phyloP scores from a whole-genome alignment of 768 basidiomycete species.

The Fibroporia radiculosa region DNA sequence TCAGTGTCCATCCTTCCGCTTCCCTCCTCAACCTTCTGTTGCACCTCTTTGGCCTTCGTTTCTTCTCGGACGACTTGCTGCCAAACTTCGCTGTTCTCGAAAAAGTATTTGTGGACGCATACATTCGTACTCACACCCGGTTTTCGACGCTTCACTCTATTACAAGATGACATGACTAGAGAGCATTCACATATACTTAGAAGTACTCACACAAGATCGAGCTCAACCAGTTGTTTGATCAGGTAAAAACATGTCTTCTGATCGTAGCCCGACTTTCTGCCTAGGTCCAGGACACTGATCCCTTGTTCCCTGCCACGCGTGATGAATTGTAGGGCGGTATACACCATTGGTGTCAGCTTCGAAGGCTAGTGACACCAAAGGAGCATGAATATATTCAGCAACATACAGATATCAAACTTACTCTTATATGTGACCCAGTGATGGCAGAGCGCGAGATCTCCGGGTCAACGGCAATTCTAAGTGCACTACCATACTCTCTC shows the following conservation, averaged over 20 bases:
- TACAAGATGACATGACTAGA: conserved; percentile 2
- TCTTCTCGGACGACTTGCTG: conserved; percentile 69
- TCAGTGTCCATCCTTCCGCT: conserved; percentile 23
- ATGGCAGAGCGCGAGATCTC: conserved; percentile 71
- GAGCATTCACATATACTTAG: background rate
- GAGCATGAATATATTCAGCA: background rate
- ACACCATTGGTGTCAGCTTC: conserved; percentile 80
- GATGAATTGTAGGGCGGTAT: conserved; percentile 75
- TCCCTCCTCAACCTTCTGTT: conserved; percentile 25
- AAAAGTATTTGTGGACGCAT: conserved; percentile 80
- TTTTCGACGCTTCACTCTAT: conserved; percentile 68
- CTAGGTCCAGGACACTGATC: conserved; percentile 70
- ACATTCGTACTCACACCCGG: conserved; percentile 73
- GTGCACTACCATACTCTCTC: conserved; percentile 46
- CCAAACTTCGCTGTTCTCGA: conserved; percentile 70
- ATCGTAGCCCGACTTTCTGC: conserved; percentile 73
- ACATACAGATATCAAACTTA: conserved; percentile 26
- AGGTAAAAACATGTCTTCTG: conserved; percentile 89
- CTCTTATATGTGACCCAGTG: conserved; percentile 79
- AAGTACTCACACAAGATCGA: conserved; percentile 65
- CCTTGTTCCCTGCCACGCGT: conserved; percentile 76
- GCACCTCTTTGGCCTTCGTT: conserved; percentile 31
- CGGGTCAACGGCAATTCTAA: conserved; percentile 71
- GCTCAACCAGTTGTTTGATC: conserved; percentile 63
- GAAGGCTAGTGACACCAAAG: conserved; percentile 42